Evolutionary conservation across 2,329 filamentous ascomycete genomes (phyloP).

Genomic region (Curvularia sp.): DNA sequence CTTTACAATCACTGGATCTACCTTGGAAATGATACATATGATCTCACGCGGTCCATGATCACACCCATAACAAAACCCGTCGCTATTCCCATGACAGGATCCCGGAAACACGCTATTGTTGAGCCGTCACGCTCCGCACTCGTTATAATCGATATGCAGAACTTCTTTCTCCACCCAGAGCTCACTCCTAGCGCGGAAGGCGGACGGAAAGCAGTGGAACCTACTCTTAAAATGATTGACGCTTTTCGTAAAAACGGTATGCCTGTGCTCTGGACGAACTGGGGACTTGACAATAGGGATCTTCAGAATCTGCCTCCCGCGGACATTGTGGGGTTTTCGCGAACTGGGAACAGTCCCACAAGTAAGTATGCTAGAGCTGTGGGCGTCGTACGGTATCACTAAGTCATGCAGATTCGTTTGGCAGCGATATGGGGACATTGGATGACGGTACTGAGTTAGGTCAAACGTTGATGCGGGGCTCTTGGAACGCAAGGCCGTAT

Average conservation of each 20-base stretch:
- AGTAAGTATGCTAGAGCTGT: constrained; percentile 7
- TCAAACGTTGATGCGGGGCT: constrained; percentile 42
- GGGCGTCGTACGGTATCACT: background rate
- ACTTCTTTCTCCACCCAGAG: constrained; percentile 44
- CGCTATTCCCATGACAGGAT: constrained; percentile 37
- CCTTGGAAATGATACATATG: constrained; percentile 16
- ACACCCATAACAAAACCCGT: constrained; percentile 20
- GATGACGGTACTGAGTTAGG: constrained; percentile 34
- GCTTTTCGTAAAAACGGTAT: constrained; percentile 45
- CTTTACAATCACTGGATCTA: constrained; percentile 25
- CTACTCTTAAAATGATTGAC: constrained; percentile 45
- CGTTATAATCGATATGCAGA: constrained; percentile 51
- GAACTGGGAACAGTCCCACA: constrained; percentile 9
- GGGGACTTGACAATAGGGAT: constrained; percentile 46
- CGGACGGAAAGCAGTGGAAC: constrained; percentile 30
- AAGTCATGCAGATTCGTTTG: constrained; percentile 15
- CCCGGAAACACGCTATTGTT: constrained; percentile 21
- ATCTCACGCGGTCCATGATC: constrained; percentile 22
- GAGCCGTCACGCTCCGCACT: constrained; percentile 43
- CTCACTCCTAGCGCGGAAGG: constrained; percentile 18
- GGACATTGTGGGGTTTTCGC: constrained; percentile 24
- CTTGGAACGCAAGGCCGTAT: constrained; percentile 50
- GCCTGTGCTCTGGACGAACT: constrained; percentile 47
- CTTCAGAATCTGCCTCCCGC: constrained; percentile 42
- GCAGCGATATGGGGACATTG: constrained; percentile 23